Evolutionary conservation across 2,329 filamentous ascomycete species (phyloP).

Genomic region (Thelonectria blattea): DNA sequence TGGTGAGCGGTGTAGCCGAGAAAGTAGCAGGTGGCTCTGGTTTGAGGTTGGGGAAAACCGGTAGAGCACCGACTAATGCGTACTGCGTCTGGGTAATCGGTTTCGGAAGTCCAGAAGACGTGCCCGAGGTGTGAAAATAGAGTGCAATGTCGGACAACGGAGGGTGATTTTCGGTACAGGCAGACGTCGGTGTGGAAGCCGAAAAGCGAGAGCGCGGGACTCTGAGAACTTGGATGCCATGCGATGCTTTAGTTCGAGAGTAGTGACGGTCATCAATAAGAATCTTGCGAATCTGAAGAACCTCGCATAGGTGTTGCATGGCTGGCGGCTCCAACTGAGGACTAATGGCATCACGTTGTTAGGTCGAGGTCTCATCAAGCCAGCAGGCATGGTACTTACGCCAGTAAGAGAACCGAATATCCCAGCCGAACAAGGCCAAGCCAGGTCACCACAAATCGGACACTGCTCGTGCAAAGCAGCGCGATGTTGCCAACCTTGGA

Average conservation of each 20-base stretch:
- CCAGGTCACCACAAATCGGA: conserved; percentile 65
- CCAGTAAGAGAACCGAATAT: conserved; percentile 61
- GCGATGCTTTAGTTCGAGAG: not conserved
- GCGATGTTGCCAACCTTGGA: conserved; percentile 38
- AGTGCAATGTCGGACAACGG: conserved; percentile 54
- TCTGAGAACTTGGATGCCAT: conserved; percentile 13
- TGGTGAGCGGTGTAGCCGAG: conserved; percentile 69
- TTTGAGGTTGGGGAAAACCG: conserved; percentile 47
- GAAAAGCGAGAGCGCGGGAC: conserved; percentile 18
- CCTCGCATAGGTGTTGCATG: conserved; percentile 59
- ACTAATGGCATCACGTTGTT: conserved; percentile 34
- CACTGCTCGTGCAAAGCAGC: conserved; percentile 61
- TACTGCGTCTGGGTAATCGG: conserved; percentile 61
- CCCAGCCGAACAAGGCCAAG: conserved; percentile 63
- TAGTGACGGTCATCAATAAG: conserved; percentile 49
- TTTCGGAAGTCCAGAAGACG: conserved; percentile 67
- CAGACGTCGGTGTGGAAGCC: not conserved
- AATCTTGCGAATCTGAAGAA: conserved; percentile 49
- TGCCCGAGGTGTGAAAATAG: conserved; percentile 69
- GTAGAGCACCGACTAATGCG: conserved; percentile 60
- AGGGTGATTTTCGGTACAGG: not conserved
- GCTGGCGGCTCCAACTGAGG: conserved; percentile 54
- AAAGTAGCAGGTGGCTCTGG: conserved; percentile 55
- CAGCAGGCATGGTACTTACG: conserved; percentile 43
- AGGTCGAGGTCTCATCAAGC: no score